Evolutionary conservation across 495 filamentous ascomycete genomes (phyloP).

Genomic region (Acidomyces sp.): DNA sequence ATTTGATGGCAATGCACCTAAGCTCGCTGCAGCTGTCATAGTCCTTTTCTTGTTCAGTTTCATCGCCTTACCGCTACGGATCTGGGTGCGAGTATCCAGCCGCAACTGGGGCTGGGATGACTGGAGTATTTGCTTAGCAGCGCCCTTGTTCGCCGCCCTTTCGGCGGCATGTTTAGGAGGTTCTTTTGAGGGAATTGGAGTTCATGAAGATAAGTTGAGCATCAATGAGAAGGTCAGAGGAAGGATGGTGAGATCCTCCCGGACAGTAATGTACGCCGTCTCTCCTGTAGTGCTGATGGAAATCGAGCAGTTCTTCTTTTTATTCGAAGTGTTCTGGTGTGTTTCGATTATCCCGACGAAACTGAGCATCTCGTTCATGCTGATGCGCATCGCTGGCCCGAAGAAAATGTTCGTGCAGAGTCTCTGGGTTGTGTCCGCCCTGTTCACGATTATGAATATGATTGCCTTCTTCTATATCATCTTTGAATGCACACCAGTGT

Average conservation of each 20-base stretch:
- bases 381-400: constrained; percentile 3
- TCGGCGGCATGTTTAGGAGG: neutral
- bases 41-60: neutral
- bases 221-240: neutral
- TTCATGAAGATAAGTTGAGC: neutral
- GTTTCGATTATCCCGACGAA: constrained; percentile 3
- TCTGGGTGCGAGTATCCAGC: constrained; percentile 2
- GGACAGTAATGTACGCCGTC: neutral
- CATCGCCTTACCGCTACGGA: constrained; percentile 1
- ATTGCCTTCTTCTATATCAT: constrained; percentile 5
- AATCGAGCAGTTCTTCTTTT: constrained; percentile 4
- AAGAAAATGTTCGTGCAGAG: neutral
- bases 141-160: neutral
- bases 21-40: constrained; percentile 1
- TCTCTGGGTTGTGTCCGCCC: constrained; percentile 1
- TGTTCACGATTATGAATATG: constrained; percentile 1
- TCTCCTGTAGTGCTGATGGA: neutral
- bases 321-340: constrained; percentile 10
- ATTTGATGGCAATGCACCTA: neutral
- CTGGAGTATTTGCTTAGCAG: neutral
- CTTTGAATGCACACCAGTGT: constrained; percentile 7
- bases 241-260: neutral
- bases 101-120: neutral
- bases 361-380: constrained; percentile 11
- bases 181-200: constrained; percentile 1